Percentiles rank a stretch among this genome's conserved stretches.
These are phyloP conservation scores for Kwoniella bestiolae DNA, from an alignment of 768 basidiomycete genomes.

Conservation along the genomic window DNA sequence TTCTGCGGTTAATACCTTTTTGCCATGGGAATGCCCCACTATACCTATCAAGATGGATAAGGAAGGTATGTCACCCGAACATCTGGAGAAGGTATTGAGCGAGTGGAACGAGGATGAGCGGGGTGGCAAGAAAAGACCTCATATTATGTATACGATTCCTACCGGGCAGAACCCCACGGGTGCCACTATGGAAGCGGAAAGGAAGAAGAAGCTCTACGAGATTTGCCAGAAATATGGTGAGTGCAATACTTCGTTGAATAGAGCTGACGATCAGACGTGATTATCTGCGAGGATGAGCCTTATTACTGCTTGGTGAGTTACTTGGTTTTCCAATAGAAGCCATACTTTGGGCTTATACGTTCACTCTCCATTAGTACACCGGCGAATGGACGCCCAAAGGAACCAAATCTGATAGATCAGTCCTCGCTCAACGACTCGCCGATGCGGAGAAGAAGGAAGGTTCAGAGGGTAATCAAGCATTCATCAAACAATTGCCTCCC, in stretches of 20 bases:
- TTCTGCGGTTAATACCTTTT: conserved; percentile 59
- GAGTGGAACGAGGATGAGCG: conserved; percentile 69
- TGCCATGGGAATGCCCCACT: conserved; percentile 38
- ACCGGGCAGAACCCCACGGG: conserved; percentile 87
- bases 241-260: conserved; percentile 11
- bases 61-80: conserved; percentile 70
- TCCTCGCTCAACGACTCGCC: conserved; percentile 31
- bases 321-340: too few species aligned
- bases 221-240: conserved; percentile 78
- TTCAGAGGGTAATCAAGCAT: conserved; percentile 61
- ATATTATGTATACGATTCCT: conserved; percentile 63
- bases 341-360: background rate
- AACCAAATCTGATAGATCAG: conserved; percentile 21
- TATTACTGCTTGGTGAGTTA: conserved; percentile 65
- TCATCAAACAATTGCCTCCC: conserved; percentile 66
- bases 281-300: conserved; percentile 83
- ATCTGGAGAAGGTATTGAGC: conserved; percentile 65
- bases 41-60: conserved; percentile 68
- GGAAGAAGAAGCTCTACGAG: conserved; percentile 81
- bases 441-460: conserved; percentile 40
- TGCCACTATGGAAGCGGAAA: conserved; percentile 66
- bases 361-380: conserved; percentile 31
- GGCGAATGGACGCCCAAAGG: conserved; percentile 58
- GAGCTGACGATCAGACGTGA: conserved; percentile 62
- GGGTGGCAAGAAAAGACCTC: conserved; percentile 66